A percentile compares a stretch with the other conserved stretches of the same genome.
Conservation (phyloP, 805 yeast species). For the Candida cerambycidarum region DNA sequence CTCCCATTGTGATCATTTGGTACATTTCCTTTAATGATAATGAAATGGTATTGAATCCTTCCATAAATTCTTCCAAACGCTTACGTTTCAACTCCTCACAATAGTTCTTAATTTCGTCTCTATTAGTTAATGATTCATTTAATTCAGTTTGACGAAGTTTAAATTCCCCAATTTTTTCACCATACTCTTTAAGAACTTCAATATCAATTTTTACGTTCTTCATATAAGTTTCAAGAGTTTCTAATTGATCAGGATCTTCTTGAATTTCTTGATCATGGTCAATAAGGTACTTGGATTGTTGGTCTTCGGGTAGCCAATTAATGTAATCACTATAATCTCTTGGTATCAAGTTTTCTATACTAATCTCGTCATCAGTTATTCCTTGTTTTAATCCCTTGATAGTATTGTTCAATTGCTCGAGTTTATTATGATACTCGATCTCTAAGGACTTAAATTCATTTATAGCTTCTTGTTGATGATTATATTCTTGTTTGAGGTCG, state of each 20-base stretch:
- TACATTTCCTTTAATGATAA: conserved; percentile 93
- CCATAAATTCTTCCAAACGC: conserved; percentile 87
- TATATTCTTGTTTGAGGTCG: conserved; percentile 22
- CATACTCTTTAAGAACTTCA: conserved; percentile 76
- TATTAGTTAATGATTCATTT: conserved; percentile 60
- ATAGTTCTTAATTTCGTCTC: conserved; percentile 62
- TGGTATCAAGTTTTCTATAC: conserved; percentile 44
- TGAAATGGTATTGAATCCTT: conserved; percentile 85
- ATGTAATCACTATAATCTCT: conserved; percentile 56
- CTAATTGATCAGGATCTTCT: conserved; percentile 52
- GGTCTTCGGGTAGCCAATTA: conserved; percentile 49
- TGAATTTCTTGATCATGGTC: conserved; percentile 34
- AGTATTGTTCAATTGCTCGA: conserved; percentile 64
- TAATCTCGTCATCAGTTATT: conserved; percentile 38
- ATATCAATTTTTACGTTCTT: conserved; percentile 63
- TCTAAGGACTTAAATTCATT: conserved; percentile 63
- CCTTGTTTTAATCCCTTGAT: conserved; percentile 39
- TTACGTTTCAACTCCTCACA: conserved; percentile 71
- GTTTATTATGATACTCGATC: conserved; percentile 61
- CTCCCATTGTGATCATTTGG: conserved; percentile 98
- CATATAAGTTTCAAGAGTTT: conserved; percentile 52
- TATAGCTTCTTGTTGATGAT: conserved; percentile 44
- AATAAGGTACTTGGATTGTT: conserved; percentile 33
- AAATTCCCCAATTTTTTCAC: conserved; percentile 62
- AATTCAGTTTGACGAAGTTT: conserved; percentile 62